These are phyloP conservation scores for Hanseniaspora pseudoguilliermondii DNA, from an alignment of 805 yeast species.

Conservation along the genomic window DNA sequence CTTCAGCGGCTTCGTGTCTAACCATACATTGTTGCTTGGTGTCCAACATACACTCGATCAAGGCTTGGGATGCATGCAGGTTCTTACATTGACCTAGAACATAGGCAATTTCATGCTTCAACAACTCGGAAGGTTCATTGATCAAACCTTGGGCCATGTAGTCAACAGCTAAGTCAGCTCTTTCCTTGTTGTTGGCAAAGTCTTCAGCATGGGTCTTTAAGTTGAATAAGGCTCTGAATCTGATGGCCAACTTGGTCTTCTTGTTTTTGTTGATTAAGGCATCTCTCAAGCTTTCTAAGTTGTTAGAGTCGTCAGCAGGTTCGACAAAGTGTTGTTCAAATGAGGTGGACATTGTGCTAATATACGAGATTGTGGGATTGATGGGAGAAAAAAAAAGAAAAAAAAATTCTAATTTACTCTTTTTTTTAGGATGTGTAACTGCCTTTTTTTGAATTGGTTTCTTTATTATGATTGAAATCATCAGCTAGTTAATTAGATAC, in stretches of 20 bases:
- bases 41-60: slow-evolving; percentile 59
- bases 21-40: slow-evolving; percentile 81
- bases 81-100: slow-evolving; percentile 93
- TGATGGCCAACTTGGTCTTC: slow-evolving; percentile 58
- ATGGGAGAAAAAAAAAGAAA: too few species aligned
- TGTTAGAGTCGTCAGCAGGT: slow-evolving; percentile 26
- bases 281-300: slow-evolving; percentile 60
- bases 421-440: too few species aligned
- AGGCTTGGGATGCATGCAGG: slow-evolving; percentile 58
- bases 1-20: slow-evolving; percentile 98
- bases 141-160: slow-evolving; percentile 75
- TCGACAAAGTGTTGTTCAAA: slow-evolving; percentile 28
- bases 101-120: slow-evolving; percentile 96
- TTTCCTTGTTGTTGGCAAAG: slow-evolving; percentile 36
- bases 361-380: too few species aligned
- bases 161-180: slow-evolving; percentile 56
- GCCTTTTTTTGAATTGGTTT: too few species aligned
- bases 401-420: too few species aligned
- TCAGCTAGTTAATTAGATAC: too few species aligned
- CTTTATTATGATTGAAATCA: too few species aligned
- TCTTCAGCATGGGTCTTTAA: slow-evolving; percentile 78
- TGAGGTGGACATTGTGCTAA: slow-evolving; percentile 25
- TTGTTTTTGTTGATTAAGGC: slow-evolving; percentile 55
- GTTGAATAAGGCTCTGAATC: slow-evolving; percentile 90
- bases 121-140: slow-evolving; percentile 63